Percentiles rank a stretch among this genome's conserved stretches.
These are phyloP conservation scores for Taphrina confusa DNA, from an alignment of 1,139 yeast genomes.

Conservation along the genomic window DNA sequence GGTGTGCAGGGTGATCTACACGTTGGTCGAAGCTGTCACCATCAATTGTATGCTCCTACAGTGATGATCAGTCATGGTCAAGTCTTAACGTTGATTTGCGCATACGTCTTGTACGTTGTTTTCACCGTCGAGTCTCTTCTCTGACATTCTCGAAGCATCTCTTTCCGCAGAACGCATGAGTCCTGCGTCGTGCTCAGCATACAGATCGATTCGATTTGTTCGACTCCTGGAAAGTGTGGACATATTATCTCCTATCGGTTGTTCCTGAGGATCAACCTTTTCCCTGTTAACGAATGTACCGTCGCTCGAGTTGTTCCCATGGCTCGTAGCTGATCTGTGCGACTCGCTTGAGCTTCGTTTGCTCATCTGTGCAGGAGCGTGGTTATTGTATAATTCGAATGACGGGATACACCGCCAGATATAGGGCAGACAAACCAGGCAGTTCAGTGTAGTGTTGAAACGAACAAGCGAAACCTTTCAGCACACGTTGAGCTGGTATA, in stretches of 20 bases:
- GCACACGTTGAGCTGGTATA: no score
- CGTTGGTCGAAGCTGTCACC: slow-evolving; percentile 21
- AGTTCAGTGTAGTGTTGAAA: no score
- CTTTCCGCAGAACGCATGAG: slow-evolving; percentile 26
- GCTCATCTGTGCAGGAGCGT: no score
- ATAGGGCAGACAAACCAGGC: no score
- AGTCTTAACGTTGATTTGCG: background rate
- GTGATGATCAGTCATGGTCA: background rate
- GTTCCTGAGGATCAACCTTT: background rate
- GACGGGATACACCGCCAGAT: no score
- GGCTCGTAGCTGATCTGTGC: slow-evolving; percentile 1
- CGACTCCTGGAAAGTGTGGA: background rate
- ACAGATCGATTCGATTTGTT: slow-evolving; percentile 13
- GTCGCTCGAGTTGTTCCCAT: slow-evolving; percentile 14
- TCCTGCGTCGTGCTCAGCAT: slow-evolving; percentile 29
- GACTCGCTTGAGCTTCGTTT: slow-evolving; percentile 23
- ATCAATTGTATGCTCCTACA: slow-evolving; percentile 4
- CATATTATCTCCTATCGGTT: background rate
- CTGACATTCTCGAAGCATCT: slow-evolving; percentile 26
- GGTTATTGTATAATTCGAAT: no score
- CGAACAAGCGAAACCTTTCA: no score
- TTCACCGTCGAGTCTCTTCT: background rate
- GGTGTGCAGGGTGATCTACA: slow-evolving; percentile 29
- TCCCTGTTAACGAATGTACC: slow-evolving; percentile 15
- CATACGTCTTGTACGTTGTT: no score